Conservation (phyloP, 2,329 filamentous ascomycete genomes). For the Fusarium udum region DNA sequence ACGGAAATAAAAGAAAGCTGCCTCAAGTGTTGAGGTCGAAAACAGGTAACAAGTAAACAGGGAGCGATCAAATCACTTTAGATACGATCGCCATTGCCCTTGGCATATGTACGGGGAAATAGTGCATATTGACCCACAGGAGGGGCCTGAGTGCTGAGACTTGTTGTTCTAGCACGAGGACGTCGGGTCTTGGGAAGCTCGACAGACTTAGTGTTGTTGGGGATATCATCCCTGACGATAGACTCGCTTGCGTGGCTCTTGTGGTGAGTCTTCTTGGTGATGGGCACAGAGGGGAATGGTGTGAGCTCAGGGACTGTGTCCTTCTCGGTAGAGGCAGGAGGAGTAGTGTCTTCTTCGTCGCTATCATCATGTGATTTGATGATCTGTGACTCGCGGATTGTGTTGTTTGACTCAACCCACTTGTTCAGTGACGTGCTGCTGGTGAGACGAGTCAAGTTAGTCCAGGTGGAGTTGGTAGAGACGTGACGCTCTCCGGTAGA, state of each 20-base stretch:
- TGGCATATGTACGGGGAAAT: conserved; percentile 53
- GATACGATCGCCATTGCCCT: conserved; percentile 47
- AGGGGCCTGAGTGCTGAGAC: conserved; percentile 53
- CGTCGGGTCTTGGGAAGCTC: conserved; percentile 48
- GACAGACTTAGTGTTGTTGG: conserved; percentile 42
- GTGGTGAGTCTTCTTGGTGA: conserved; percentile 44
- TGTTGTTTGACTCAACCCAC: conserved; percentile 48
- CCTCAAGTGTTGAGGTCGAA: conserved; percentile 3
- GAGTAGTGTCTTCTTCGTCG: conserved; percentile 40
- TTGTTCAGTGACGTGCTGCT: conserved; percentile 60
- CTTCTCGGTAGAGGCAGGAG: conserved; percentile 43
- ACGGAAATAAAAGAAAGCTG: conserved; percentile 1
- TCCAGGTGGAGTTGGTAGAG: conserved; percentile 63
- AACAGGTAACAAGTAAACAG: conserved; percentile 11
- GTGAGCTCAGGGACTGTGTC: conserved; percentile 51
- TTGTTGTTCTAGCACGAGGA: conserved; percentile 57
- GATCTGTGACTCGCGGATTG: conserved; percentile 42
- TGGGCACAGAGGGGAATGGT: conserved; percentile 38
- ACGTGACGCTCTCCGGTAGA: conserved; percentile 62
- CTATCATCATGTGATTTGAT: conserved; percentile 36
- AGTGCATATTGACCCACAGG: conserved; percentile 59
- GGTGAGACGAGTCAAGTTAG: conserved; percentile 64
- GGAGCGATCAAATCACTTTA: conserved; percentile 26
- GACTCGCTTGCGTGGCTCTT: conserved; percentile 53
- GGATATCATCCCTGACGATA: conserved; percentile 44